These are phyloP conservation scores for Podospora appendiculata DNA, from an alignment of 495 filamentous ascomycete species.

Conservation along the genomic window DNA sequence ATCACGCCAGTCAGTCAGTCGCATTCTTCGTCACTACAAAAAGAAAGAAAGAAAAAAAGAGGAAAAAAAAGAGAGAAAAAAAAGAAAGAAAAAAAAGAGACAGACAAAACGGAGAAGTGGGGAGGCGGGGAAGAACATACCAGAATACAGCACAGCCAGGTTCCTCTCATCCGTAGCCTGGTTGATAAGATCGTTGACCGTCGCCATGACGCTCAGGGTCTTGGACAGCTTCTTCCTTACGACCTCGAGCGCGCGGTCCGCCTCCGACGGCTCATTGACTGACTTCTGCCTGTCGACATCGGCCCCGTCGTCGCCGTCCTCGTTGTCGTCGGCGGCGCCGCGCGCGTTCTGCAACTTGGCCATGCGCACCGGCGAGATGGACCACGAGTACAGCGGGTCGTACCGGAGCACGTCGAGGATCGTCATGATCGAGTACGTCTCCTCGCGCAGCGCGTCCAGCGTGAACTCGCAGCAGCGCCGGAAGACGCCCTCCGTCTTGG, in stretches of 20 bases:
- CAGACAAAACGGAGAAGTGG: too few species aligned
- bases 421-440: slow-evolving; percentile 93
- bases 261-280: slow-evolving; percentile 77
- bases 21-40: not conserved
- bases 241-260: slow-evolving; percentile 82
- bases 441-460: slow-evolving; percentile 82
- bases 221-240: slow-evolving; percentile 92
- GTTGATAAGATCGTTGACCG: slow-evolving; percentile 94
- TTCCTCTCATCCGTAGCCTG: slow-evolving; percentile 91
- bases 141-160: slow-evolving; percentile 82
- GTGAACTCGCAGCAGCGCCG: slow-evolving; percentile 96
- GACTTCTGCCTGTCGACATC: slow-evolving; percentile 7
- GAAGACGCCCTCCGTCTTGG: slow-evolving; percentile 91
- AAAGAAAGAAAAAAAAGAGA: too few species aligned
- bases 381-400: slow-evolving; percentile 94
- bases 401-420: slow-evolving; percentile 93
- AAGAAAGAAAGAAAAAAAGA: not conserved
- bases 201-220: slow-evolving; percentile 86
- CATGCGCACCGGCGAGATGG: slow-evolving; percentile 80
- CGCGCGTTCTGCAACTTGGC: slow-evolving; percentile 49
- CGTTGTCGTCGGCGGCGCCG: slow-evolving; percentile 20
- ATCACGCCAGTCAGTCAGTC: slow-evolving; percentile 8
- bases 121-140: too few species aligned
- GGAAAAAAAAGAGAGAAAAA: too few species aligned
- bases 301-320: slow-evolving; percentile 20